phyloP scores from a whole-genome alignment of 352 stramenopile species.

The Aphanomyces stellatus region DNA sequence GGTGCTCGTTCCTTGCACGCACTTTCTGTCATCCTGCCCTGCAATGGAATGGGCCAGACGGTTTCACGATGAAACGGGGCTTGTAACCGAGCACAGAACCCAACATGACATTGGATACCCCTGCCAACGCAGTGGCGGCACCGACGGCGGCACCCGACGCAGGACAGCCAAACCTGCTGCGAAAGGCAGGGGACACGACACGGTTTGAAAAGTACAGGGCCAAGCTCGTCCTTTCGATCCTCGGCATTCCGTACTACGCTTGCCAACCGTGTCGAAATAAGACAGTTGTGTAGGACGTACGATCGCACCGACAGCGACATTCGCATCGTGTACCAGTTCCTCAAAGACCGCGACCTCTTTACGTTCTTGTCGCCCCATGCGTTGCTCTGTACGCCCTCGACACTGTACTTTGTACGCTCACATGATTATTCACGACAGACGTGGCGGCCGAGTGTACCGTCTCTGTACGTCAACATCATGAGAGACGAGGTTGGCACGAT shows the following conservation, averaged over 20 bases:
- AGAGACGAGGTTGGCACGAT: not conserved
- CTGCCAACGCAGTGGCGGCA: not conserved
- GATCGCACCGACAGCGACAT: slow-evolving; percentile 54
- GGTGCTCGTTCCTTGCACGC: no score
- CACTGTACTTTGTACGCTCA: no score
- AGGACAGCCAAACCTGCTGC: not conserved
- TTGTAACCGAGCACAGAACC: no score
- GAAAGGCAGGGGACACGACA: not conserved
- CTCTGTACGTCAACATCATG: slow-evolving; percentile 24
- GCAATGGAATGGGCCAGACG: no score
- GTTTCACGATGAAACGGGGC: no score
- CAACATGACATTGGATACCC: not conserved
- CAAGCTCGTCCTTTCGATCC: slow-evolving; percentile 34
- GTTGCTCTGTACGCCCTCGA: slow-evolving; percentile 42
- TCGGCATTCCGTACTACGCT: slow-evolving; percentile 35
- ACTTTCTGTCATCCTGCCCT: no score
- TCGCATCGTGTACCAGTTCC: slow-evolving; percentile 40
- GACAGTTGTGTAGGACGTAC: slow-evolving; percentile 25
- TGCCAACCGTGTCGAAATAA: not conserved
- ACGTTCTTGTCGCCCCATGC: slow-evolving; percentile 28
- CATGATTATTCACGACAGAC: slow-evolving; percentile 32
- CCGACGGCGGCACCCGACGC: not conserved
- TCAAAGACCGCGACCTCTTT: slow-evolving; percentile 36
- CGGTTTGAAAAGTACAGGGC: slow-evolving; percentile 26
- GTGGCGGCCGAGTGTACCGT: slow-evolving; percentile 47